Evolutionary conservation across 2,329 filamentous ascomycete species (phyloP).

Genomic region (Fusarium temperatum): DNA sequence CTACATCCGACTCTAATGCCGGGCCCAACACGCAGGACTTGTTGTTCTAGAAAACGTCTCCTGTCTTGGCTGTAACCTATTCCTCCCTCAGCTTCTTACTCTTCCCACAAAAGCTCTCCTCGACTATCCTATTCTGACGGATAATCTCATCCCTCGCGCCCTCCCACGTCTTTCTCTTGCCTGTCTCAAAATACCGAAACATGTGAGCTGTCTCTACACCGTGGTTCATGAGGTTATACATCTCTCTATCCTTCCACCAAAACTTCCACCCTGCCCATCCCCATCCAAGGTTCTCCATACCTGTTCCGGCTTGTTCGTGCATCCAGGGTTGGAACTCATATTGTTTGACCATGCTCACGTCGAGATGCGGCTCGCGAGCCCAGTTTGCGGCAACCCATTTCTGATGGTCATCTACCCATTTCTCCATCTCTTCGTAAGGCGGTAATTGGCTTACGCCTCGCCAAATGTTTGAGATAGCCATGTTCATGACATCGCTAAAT

Average conservation of each 20-base stretch:
- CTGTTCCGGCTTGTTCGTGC: conserved; percentile 52
- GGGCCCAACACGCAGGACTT: not conserved
- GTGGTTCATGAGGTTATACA: conserved; percentile 50
- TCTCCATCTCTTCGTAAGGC: not conserved
- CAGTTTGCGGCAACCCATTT: conserved; percentile 16
- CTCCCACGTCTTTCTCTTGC: conserved; percentile 50
- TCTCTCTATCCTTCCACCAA: conserved; percentile 49
- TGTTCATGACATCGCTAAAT: conserved; percentile 30
- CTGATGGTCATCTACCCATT: conserved; percentile 21
- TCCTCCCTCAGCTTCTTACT: conserved; percentile 1
- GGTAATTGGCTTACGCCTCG: conserved; percentile 9
- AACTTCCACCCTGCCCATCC: conserved; percentile 53
- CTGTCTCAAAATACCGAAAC: conserved; percentile 53
- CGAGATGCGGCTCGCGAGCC: not conserved
- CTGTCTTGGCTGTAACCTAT: not conserved
- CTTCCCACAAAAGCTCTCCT: not conserved
- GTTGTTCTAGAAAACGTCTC: not conserved
- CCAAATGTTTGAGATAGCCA: conserved; percentile 23
- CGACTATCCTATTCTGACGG: conserved; percentile 9
- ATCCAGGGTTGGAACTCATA: conserved; percentile 49
- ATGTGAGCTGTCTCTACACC: conserved; percentile 53
- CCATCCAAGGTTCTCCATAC: conserved; percentile 54
- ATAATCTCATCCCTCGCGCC: conserved; percentile 46
- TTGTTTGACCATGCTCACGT: conserved; percentile 40
- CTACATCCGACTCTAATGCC: not conserved